phyloP scores from a whole-genome alignment of 805 yeast species.

The Kockiozyma suomiensis region DNA sequence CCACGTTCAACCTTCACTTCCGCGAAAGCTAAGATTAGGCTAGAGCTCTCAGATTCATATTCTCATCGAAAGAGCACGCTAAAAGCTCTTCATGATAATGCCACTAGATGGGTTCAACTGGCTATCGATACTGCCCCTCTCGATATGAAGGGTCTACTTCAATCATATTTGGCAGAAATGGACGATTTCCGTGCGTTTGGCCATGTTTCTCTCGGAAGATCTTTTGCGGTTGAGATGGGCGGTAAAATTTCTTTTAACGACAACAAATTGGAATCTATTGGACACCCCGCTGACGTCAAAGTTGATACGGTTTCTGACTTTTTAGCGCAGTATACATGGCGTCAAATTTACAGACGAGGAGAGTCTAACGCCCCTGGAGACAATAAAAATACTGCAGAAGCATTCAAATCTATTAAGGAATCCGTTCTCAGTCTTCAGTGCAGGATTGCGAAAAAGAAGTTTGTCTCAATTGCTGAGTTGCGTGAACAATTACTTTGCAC shows the following conservation, averaged over 20 bases:
- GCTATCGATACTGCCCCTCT: slow-evolving; percentile 62
- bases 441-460: slow-evolving; percentile 32
- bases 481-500: slow-evolving; percentile 43
- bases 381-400: slow-evolving; percentile 4
- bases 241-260: slow-evolving; percentile 69
- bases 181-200: slow-evolving; percentile 45
- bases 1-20: slow-evolving; percentile 71
- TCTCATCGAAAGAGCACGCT: slow-evolving; percentile 74
- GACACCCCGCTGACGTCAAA: slow-evolving; percentile 42
- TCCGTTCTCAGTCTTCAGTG: slow-evolving; percentile 36
- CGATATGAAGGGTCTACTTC: slow-evolving; percentile 78
- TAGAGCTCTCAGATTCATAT: slow-evolving; percentile 72
- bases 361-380: neutral
- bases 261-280: slow-evolving; percentile 59
- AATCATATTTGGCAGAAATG: slow-evolving; percentile 65
- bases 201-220: slow-evolving; percentile 73
- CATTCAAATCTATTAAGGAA: slow-evolving; percentile 33
- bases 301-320: slow-evolving; percentile 67
- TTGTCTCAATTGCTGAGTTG: slow-evolving; percentile 37
- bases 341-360: slow-evolving; percentile 40
- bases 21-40: slow-evolving; percentile 49
- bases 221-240: slow-evolving; percentile 90
- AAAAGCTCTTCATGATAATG: slow-evolving; percentile 56
- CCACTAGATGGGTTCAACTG: slow-evolving; percentile 67
- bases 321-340: slow-evolving; percentile 76